Conservation (phyloP, 306 rosid genomes). For the Dalbergia cochinchinensis region DNA sequence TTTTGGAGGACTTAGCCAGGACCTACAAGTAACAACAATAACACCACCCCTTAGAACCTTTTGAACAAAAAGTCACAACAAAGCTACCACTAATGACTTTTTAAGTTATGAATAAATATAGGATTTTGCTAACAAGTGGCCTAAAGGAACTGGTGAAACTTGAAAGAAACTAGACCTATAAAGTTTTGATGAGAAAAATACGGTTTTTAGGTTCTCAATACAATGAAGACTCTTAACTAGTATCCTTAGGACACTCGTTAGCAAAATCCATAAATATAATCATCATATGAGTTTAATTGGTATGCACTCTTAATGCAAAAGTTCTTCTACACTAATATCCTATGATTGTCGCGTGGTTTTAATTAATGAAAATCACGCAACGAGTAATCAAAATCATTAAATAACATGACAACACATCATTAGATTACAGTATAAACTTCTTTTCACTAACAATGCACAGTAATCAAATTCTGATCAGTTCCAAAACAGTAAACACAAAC, state of each 20-base stretch:
- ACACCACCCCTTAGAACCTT: slow-evolving; percentile 20
- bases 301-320: background rate
- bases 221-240: too few relatives aligned
- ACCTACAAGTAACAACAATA: slow-evolving; percentile 68
- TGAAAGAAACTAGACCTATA: too few relatives aligned
- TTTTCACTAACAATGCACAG: background rate
- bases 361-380: too few relatives aligned
- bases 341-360: too few relatives aligned
- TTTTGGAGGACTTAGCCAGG: slow-evolving; percentile 96
- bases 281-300: background rate
- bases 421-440: background rate
- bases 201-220: too few relatives aligned
- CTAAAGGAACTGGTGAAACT: too few relatives aligned
- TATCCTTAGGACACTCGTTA: too few relatives aligned
- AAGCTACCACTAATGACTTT: background rate
- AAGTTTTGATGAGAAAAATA: too few relatives aligned
- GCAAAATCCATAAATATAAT: too few relatives aligned
- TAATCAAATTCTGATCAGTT: background rate
- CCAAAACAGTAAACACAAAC: background rate
- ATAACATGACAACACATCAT: background rate
- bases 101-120: background rate
- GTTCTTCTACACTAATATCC: too few relatives aligned
- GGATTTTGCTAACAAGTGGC: too few relatives aligned
- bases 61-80: slow-evolving; percentile 20
- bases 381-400: background rate